Evolutionary conservation across 2,329 filamentous ascomycete genomes (phyloP), one percentile per base, ranked within the genome.

Genomic region (Chaetothyriales sp.): DNA sequence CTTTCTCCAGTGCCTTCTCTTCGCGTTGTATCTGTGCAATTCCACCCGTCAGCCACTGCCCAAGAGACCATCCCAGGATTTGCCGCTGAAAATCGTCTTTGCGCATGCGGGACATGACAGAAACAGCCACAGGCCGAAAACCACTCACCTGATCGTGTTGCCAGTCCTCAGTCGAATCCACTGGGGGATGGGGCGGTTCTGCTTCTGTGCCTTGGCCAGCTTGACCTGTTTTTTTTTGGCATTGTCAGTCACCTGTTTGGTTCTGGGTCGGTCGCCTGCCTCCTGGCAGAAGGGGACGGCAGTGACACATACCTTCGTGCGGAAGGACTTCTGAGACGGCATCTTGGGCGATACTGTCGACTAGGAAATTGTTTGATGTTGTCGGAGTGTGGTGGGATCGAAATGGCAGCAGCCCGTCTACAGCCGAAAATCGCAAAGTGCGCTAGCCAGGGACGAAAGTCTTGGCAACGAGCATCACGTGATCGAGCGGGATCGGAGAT

Each of bases 1-100:
- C 90, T 98, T 98, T 79, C 92, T 87, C 92, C 92, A 98, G 74
- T 98, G 92, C 77, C 92, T 86, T 75, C 92, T 80, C 86, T 98
- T 98, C 68, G 92, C 89, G 80, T 98, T 98, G 84, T 98, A 98
- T 78, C 92, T 98, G 71, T 65, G 26, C 18, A 46, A 43, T 39
- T 15, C 32, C 32, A 39, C 32, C 32, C 32, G 43, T 45, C 43
- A 45, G 43, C 19, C 9, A 5, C 43, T 45, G 43, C 43, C n/a
- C 1, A 8, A 26, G 6, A 20, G 19, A 5, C 12, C n/a, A n/a
- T 45, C 18, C n/a, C n/a, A n/a, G 10, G 10, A n/a, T 8, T n/a
- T 43, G n/a, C 7, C 43, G 10, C 43, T 19, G 43, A 45, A 2
- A 45, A n/a, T 45, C n/a, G n/a, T n/a, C n/a, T n/a, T 19, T 3